phyloP scores from a whole-genome alignment of 345 rosid genomes.

The Salix brachista region DNA sequence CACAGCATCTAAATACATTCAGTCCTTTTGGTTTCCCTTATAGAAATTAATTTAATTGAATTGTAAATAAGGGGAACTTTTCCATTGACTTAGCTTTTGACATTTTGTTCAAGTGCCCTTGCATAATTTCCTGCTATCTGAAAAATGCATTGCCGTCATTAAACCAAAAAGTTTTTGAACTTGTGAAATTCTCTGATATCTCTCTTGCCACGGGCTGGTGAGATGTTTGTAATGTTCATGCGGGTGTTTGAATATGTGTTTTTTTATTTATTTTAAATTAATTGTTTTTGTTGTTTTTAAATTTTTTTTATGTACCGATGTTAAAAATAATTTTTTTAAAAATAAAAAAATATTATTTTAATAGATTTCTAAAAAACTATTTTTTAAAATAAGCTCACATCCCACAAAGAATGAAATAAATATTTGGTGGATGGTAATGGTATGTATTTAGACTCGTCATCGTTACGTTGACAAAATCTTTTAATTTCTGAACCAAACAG shows the following conservation, averaged over 20 bases:
- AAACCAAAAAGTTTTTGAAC: background rate
- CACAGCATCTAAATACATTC: constrained; percentile 8
- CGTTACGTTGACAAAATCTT: too few species aligned
- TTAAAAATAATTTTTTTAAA: too few species aligned
- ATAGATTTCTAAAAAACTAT: too few species aligned
- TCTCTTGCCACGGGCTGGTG: background rate
- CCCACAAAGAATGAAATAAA: too few species aligned
- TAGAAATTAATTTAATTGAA: constrained; percentile 23
- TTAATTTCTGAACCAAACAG: background rate
- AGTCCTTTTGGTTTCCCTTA: background rate
- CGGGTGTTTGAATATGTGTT: too few species aligned
- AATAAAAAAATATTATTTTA: too few species aligned
- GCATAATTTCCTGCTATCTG: background rate
- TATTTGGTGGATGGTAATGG: background rate
- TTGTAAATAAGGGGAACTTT: constrained; percentile 23
- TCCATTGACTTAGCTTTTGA: background rate
- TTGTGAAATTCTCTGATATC: background rate
- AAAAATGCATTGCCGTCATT: background rate
- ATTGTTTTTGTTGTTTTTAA: too few species aligned
- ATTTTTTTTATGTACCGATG: too few species aligned
- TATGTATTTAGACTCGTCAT: background rate
- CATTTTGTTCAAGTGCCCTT: constrained; percentile 7
- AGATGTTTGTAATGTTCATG: background rate
- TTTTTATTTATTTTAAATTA: too few species aligned
- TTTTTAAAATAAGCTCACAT: too few species aligned